A percentile compares a stretch with the other conserved stretches of the same genome.
phyloP scores from a whole-genome alignment of 345 rosid genomes.

The Heritiera fomes region DNA sequence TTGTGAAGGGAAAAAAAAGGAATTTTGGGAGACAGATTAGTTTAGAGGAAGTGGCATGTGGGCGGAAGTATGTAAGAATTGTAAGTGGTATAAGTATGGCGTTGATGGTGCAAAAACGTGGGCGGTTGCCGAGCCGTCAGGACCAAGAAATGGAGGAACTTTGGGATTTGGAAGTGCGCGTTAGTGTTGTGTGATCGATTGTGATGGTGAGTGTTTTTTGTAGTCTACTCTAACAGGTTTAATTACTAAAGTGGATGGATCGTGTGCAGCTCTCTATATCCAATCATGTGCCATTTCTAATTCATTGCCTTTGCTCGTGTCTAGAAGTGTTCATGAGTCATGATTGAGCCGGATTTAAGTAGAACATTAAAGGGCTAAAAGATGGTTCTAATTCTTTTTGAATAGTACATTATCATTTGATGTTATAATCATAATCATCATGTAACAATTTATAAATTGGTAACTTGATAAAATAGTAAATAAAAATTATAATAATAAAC shows the following conservation, averaged over 20 bases:
- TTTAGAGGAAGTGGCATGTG: slow-evolving; percentile 39
- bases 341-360: too few relatives aligned
- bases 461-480: too few relatives aligned
- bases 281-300: slow-evolving; percentile 11
- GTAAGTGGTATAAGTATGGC: slow-evolving; percentile 27
- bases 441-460: too few relatives aligned
- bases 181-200: neutral
- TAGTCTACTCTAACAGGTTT: neutral
- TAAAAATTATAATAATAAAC: too few relatives aligned
- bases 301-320: neutral
- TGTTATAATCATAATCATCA: too few relatives aligned
- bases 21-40: neutral
- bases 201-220: neutral
- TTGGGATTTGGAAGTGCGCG: neutral
- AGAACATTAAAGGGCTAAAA: too few relatives aligned
- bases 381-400: too few relatives aligned
- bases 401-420: too few relatives aligned
- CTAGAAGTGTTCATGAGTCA: too few relatives aligned
- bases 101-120: slow-evolving; percentile 47
- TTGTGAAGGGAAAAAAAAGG: neutral
- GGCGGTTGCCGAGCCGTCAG: slow-evolving; percentile 66
- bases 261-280: neutral
- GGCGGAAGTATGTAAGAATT: slow-evolving; percentile 32
- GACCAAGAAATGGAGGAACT: slow-evolving; percentile 30
- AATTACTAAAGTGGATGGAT: slow-evolving; percentile 3